Base-by-base conservation (phyloP, 2,329 filamentous ascomycete genomes). In the Alternaria ventricosa region DNA sequence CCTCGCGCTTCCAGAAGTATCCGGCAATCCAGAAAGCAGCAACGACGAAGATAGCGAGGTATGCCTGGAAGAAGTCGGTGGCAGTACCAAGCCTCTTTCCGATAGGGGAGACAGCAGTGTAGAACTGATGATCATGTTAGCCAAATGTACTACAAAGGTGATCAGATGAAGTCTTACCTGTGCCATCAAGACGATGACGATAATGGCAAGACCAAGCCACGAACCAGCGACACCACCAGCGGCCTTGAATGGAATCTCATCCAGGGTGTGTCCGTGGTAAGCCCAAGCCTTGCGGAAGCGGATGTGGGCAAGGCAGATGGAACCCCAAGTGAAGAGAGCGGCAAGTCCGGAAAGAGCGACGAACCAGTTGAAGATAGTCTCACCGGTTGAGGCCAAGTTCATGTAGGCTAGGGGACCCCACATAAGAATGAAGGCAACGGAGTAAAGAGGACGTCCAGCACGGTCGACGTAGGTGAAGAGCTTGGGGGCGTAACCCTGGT, bases 291-390 rank as follows among this genome's bases (percentile, higher is more conserved):
- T 82, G 67, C 94, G 92, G 87, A 97, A 97, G 60, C 94, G 93
- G 75, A 97, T 96, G 80, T 97, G 94, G 23, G 91, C 88, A n/a
- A 96, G 82, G 79, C 93, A 97, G 78, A 97, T 95, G 68, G 92
- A 92, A 59, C 86, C 88, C 92, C 92, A 94, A 6, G 91, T 94
- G 82, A 94, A 92, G 76, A 93, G 87, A 49, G 87, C 90, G 10
- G 89, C 91, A 23, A 94, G 85, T 51, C 89, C 91, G 1, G 90
- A 92, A 51, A 93, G 85, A 63, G 91, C 87, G 45, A 92, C 85
- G 79, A 97, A 88, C 94, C 94, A 97, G 73, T 88, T 86, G 68
- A 97, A 92, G 67, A 88, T 79, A 6, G 45, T 55, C 4, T 81
- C 78, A 65, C 91, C 91, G 12, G 74, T 69, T n/a, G 76, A 55